Base-by-base conservation (phyloP, 192 early-diverging fungal genomes). In the Rhizoclosmatium globosum region DNA sequence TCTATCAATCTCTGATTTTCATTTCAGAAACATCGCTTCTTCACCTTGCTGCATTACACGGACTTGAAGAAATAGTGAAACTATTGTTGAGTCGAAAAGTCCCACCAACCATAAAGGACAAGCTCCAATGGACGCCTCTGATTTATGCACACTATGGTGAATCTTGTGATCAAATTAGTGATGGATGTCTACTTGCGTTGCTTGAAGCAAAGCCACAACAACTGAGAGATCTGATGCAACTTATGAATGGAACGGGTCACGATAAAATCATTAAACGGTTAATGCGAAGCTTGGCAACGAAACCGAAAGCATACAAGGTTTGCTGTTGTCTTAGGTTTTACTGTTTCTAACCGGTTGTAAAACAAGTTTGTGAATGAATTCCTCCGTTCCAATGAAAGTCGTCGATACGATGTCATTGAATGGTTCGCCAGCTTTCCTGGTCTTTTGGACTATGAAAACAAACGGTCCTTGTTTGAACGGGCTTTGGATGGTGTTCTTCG, bases 171-270 rank as follows among this genome's bases (percentile, higher is more conserved):
- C 59, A 74, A 60, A 44, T 74, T 56, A 17, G 17, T 31, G 72
- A 74, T 74, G 72, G 72, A 42, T 74, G 72, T n/a, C 38, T 74
- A 11, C 57, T 74, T 43, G 72, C 72, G 7, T 45, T 74, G 19
- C 44, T 74, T 15, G 72, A 74, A 62, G 41, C 58, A 13, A 42
- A 74, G 19, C 72, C 72, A 41, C 9, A 43, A 7, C 72, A 74
- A 62, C 44, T 74, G 72, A 45, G 46, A 43, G 59, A 74, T 39
- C 58, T 74, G 72, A 59, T 74, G 58, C 7, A 62, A n/a, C 60
- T 74, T 39, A 23, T 62, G 58, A 48, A 56, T 23, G 15, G 47
- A 3, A 3, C 45, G 7, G 42, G 47, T 11, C 72, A 74, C 44
- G 46, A n/a, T 17, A 74, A 59, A 45, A 17, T 74, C 62, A 44